phyloP scores from a whole-genome alignment of 192 early-diverging fungal species.

The Chytriomyces hyalinus region DNA sequence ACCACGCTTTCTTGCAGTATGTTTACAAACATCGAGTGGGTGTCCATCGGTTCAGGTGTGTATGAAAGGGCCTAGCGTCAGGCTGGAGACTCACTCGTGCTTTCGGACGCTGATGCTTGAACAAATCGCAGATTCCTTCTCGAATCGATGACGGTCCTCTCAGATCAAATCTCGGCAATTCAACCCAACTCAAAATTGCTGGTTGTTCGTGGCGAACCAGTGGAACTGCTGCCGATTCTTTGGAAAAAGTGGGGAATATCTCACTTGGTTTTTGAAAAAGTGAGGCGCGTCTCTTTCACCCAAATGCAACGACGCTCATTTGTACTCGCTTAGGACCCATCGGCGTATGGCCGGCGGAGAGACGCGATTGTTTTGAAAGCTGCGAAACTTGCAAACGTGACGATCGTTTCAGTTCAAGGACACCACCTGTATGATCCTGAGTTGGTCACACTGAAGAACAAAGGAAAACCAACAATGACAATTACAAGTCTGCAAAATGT shows the following conservation, averaged over 20 bases:
- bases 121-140: slow-evolving; percentile 22
- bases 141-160: slow-evolving; percentile 24
- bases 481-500: slow-evolving; percentile 10
- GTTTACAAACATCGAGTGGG: slow-evolving; percentile 28
- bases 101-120: neutral
- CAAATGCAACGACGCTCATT: neutral
- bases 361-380: slow-evolving; percentile 5
- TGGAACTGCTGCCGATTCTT: slow-evolving; percentile 11
- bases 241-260: slow-evolving; percentile 11
- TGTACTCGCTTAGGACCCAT: slow-evolving; percentile 9
- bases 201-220: slow-evolving; percentile 33
- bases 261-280: slow-evolving; percentile 3
- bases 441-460: slow-evolving; percentile 17
- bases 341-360: neutral
- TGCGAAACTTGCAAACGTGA: neutral
- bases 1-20: neutral
- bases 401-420: neutral
- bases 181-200: slow-evolving; percentile 32
- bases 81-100: no score
- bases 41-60: neutral
- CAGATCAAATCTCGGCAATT: neutral
- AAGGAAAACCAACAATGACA: slow-evolving; percentile 29
- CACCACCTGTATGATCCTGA: slow-evolving; percentile 36
- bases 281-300: neutral
- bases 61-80: no score